These are phyloP conservation scores for Rutstroemia sp. DNA, from an alignment of 2,329 filamentous ascomycete species.

Conservation along the genomic window DNA sequence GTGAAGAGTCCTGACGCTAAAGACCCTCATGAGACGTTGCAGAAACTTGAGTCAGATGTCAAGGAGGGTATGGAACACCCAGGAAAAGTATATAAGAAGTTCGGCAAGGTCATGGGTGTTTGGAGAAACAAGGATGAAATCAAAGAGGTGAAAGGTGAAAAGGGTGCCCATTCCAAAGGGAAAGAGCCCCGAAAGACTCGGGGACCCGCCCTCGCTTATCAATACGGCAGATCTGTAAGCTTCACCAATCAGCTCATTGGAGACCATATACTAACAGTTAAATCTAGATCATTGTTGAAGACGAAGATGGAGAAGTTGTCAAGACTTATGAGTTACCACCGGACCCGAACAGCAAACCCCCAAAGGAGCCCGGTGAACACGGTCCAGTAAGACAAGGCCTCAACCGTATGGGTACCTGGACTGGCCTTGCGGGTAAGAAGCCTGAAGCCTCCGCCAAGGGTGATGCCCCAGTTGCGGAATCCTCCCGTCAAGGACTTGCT, in stretches of 20 bases:
- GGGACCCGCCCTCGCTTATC: conserved; percentile 74
- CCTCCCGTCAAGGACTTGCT: conserved; percentile 21
- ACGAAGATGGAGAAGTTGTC: conserved; percentile 78
- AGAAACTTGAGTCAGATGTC: conserved; percentile 33
- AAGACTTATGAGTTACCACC: conserved; percentile 72
- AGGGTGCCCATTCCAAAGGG: conserved; percentile 28
- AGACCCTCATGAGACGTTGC: conserved; percentile 29
- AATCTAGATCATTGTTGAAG: conserved; percentile 71
- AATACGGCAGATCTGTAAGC: conserved; percentile 71
- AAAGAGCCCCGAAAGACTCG: conserved; percentile 42
- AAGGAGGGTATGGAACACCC: conserved; percentile 27
- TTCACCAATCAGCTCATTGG: not conserved
- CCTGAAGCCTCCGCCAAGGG: not conserved
- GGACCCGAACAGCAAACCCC: conserved; percentile 10
- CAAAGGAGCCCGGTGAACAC: conserved; percentile 11
- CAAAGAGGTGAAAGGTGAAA: conserved; percentile 17
- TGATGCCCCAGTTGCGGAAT: not conserved
- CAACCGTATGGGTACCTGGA: conserved; percentile 23
- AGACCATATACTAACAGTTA: conserved; percentile 11
- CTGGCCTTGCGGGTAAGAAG: conserved; percentile 17
- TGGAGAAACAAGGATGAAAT: conserved; percentile 32
- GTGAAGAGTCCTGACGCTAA: conserved; percentile 32
- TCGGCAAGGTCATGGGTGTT: conserved; percentile 26
- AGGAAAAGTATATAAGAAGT: conserved; percentile 15
- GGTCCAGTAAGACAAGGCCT: conserved; percentile 21